Conservation (phyloP, 495 filamentous ascomycete species). For the Pseudevernia furfuracea region DNA sequence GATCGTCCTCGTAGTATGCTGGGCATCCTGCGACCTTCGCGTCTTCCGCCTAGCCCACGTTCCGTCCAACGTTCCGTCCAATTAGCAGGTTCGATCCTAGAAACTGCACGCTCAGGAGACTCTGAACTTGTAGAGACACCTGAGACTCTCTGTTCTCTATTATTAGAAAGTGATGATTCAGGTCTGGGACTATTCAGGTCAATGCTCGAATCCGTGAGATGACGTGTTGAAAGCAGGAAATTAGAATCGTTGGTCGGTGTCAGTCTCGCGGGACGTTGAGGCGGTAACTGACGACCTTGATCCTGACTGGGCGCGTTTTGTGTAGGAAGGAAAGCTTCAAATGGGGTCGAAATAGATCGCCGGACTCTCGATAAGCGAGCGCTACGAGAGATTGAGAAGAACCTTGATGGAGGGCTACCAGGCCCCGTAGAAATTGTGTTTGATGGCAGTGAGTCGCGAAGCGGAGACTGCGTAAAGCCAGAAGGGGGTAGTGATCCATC, state of each 20-base stretch:
- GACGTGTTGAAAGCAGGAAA: slow-evolving; percentile 31
- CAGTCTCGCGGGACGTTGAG: slow-evolving; percentile 25
- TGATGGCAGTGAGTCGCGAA: slow-evolving; percentile 16
- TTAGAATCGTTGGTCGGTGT: slow-evolving; percentile 26
- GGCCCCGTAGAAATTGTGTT: background rate
- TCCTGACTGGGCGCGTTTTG: slow-evolving; percentile 18
- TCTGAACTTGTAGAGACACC: slow-evolving; percentile 13
- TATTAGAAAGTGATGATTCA: slow-evolving; percentile 2
- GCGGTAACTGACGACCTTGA: slow-evolving; percentile 21
- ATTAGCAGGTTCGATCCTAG: slow-evolving; percentile 10
- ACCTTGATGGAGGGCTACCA: slow-evolving; percentile 8
- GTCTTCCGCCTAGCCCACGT: slow-evolving; percentile 20
- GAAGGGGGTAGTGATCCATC: slow-evolving; percentile 25
- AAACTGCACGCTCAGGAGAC: slow-evolving; percentile 13
- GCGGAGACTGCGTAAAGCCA: slow-evolving; percentile 19
- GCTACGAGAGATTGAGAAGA: slow-evolving; percentile 11
- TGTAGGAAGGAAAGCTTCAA: slow-evolving; percentile 30
- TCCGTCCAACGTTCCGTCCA: slow-evolving; percentile 25
- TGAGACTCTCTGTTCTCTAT: slow-evolving; percentile 13
- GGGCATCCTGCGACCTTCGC: slow-evolving; percentile 36
- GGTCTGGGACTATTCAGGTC: slow-evolving; percentile 35
- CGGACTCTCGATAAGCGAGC: slow-evolving; percentile 34
- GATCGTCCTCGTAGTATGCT: slow-evolving; percentile 42
- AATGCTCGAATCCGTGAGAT: slow-evolving; percentile 38
- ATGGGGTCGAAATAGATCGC: slow-evolving; percentile 31